Conservation (phyloP, 2,329 filamentous ascomycete species). For the Colletotrichum incanum region DNA sequence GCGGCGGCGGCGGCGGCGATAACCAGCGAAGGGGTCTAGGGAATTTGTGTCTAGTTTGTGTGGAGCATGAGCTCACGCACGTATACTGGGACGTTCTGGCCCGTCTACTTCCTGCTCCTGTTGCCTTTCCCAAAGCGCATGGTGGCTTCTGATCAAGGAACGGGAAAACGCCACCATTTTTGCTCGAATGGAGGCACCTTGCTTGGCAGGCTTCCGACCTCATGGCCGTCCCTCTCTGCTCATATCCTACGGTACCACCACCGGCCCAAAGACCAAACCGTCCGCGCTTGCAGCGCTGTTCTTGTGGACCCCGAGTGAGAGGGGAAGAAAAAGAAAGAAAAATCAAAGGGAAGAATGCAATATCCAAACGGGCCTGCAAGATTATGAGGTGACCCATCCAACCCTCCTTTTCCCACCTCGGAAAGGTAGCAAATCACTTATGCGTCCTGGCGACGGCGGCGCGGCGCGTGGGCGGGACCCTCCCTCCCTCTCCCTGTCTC, state of each 20-base stretch:
- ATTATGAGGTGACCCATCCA: not conserved
- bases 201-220: not conserved
- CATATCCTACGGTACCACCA: conserved; percentile 18
- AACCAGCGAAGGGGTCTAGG: conserved; percentile 6
- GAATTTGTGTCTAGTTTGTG: conserved; percentile 7
- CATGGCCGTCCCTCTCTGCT: conserved; percentile 21
- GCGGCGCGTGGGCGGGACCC: not conserved
- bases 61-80: not conserved
- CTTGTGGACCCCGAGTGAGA: conserved; percentile 15
- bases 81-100: not conserved
- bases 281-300: conserved; percentile 17
- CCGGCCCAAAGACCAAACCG: not conserved
- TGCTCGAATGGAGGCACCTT: not conserved
- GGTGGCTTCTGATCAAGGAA: conserved; percentile 3
- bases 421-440: conserved; percentile 22
- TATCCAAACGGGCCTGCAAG: not conserved
- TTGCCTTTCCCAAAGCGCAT: not conserved
- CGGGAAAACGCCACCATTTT: conserved; percentile 24
- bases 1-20: conserved; percentile 7
- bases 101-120: not conserved
- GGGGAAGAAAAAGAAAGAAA: no score
- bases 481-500: no score
- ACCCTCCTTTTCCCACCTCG: not conserved
- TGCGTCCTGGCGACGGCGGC: conserved; percentile 17
- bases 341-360: not conserved